Evolutionary conservation across 352 stramenopile genomes (phyloP), one percentile per base, ranked within the genome.

Genomic region (Phytophthora syringae): DNA sequence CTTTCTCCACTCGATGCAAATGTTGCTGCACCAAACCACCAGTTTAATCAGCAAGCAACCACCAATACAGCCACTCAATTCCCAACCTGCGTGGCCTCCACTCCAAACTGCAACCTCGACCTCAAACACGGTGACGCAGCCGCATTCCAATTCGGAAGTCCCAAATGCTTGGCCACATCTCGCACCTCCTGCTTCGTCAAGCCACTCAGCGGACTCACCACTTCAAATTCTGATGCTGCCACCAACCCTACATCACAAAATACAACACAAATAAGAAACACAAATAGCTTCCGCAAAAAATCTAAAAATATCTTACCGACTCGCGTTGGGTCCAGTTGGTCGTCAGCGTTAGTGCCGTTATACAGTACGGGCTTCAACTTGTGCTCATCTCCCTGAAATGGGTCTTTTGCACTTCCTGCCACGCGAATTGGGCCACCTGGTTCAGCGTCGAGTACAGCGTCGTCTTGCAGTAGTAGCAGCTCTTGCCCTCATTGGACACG

Each of bases 391-490:
- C 16, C 27, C 10, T n/a, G n/a, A n/a, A n/a, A n/a, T n/a, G n/a
- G n/a, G n/a, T 10, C 16, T 11, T 25, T 5, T 68, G 45, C 52
- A 76, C 50, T 55, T 84, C 53, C 45, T 74, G 56, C 50, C 65
- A 57, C 18, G 83, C 78, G 60, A 93, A 90, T 7, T 72, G 67
- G 5, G 88, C 84, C 44, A 99, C 90, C n/a, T 88, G 73, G 45
- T 95, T 79, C 21, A 99, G 72, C 24, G 92, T 97, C 30, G 87
- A 81, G 81, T 99, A 99, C n/a, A 99, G 76, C 53, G 97, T 98
- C 6, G 93, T 98, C 77, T 99, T 99, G 86, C 97, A 99, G 57
- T 97, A 93, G 67, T 98, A 98, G 76, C 97, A 99, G 67, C 93
- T 92, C 60, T 97, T 74, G 25, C 97, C 97, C 64, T 87, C 71